Percentiles rank a stretch among this genome's conserved stretches.
Evolutionary conservation across 1,284 basidiomycete genomes (phyloP).

Genomic region (Gymnopus androsaceus): DNA sequence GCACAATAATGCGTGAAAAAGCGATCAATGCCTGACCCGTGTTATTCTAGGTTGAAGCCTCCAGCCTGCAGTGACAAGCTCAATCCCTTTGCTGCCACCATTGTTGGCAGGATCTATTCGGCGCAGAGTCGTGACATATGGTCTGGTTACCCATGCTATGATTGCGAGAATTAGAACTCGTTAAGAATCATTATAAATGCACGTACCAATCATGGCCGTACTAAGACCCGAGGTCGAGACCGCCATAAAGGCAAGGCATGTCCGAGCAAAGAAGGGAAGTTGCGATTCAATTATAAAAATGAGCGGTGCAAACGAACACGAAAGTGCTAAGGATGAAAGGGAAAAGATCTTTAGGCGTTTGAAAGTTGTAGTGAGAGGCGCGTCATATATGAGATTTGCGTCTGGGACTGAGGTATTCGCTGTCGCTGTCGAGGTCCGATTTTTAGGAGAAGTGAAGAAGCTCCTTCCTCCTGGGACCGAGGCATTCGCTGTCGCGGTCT

Average conservation of each 20-base stretch:
- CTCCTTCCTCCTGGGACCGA: too few species aligned
- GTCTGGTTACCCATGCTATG: conserved; percentile 35
- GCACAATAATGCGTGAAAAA: not conserved
- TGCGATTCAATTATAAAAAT: conserved; percentile 80
- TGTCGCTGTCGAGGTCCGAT: not conserved
- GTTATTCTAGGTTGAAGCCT: conserved; percentile 58
- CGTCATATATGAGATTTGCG: conserved; percentile 39
- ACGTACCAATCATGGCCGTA: conserved; percentile 60
- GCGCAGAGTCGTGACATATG: conserved; percentile 52
- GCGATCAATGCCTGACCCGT: conserved; percentile 30
- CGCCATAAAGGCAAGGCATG: conserved; percentile 70
- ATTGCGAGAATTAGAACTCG: conserved; percentile 29
- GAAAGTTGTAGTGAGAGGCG: conserved; percentile 74
- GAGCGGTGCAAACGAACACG: conserved; percentile 73
- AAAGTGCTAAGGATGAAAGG: conserved; percentile 73
- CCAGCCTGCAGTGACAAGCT: conserved; percentile 72
- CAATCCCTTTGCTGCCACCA: conserved; percentile 54
- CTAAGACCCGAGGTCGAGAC: conserved; percentile 71
- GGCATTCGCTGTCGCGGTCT: too few species aligned
- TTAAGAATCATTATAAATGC: not conserved
- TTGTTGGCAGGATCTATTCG: conserved; percentile 42
- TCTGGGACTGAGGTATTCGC: not conserved
- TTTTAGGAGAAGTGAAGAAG: not conserved
- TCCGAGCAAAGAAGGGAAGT: conserved; percentile 69
- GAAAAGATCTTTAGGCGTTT: conserved; percentile 83